A percentile compares a stretch with the other conserved stretches of the same genome.
phyloP scores from a whole-genome alignment of 768 basidiomycete species.

The Boletellus emodensis region DNA sequence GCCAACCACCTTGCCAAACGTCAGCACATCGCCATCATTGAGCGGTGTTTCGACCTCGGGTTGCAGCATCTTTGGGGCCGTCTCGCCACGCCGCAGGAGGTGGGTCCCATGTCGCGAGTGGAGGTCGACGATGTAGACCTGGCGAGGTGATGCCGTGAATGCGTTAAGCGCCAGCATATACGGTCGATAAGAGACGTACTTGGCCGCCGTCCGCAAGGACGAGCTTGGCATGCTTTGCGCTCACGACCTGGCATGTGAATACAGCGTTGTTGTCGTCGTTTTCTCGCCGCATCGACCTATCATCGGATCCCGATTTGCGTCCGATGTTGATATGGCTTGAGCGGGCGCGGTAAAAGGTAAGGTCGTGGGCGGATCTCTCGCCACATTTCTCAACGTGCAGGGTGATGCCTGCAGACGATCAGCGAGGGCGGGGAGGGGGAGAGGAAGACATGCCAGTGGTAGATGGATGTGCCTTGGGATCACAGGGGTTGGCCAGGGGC shows the following conservation, averaged over 20 bases:
- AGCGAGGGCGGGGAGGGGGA: constrained; percentile 10
- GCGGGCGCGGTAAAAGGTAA: constrained; percentile 51
- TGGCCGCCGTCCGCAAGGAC: constrained; percentile 65
- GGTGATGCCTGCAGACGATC: constrained; percentile 45
- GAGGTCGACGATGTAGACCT: constrained; percentile 71
- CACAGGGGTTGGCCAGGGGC: constrained; percentile 28
- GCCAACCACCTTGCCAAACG: constrained; percentile 75
- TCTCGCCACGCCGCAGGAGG: constrained; percentile 51
- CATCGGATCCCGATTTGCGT: constrained; percentile 53
- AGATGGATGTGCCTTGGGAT: constrained; percentile 13
- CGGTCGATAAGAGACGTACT: constrained; percentile 37
- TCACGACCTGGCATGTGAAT: constrained; percentile 77
- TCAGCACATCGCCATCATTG: constrained; percentile 64
- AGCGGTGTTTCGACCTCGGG: constrained; percentile 57
- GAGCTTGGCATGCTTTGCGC: constrained; percentile 75
- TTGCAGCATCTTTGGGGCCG: constrained; percentile 43
- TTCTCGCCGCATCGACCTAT: constrained; percentile 36
- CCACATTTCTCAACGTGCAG: constrained; percentile 55
- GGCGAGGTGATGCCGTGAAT: not conserved
- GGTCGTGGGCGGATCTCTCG: constrained; percentile 39
- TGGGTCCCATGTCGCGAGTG: constrained; percentile 77
- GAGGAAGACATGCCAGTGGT: constrained; percentile 42
- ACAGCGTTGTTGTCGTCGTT: constrained; percentile 48
- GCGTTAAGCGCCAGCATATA: constrained; percentile 18
- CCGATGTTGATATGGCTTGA: constrained; percentile 60